Evolutionary conservation across 2,329 filamentous ascomycete species (phyloP).

Genomic region (Pseudocercospora crystallina): DNA sequence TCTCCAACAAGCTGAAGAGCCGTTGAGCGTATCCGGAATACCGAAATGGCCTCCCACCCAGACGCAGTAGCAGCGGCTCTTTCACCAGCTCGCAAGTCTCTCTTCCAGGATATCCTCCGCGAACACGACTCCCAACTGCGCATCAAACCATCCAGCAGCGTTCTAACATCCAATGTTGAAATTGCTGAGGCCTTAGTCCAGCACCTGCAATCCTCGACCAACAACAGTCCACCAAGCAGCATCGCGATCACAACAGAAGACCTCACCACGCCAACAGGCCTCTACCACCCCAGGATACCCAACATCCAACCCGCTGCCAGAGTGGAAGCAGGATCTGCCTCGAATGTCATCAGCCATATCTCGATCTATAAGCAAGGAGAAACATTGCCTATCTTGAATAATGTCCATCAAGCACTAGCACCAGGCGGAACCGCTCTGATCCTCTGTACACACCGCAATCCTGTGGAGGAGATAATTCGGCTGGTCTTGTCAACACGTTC

Average conservation of each 20-base stretch:
- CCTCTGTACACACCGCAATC: slow-evolving; percentile 6
- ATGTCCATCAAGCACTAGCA: slow-evolving; percentile 10
- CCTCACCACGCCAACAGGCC: not conserved
- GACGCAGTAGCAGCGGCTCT: slow-evolving; percentile 7
- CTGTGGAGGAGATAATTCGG: slow-evolving; percentile 1
- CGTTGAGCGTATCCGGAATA: not conserved
- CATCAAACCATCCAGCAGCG: slow-evolving; percentile 5
- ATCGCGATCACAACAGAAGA: not conserved
- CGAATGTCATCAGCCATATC: slow-evolving; percentile 9
- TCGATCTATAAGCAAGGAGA: not conserved
- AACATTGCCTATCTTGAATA: slow-evolving; percentile 3
- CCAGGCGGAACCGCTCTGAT: slow-evolving; percentile 12
- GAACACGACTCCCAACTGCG: slow-evolving; percentile 10
- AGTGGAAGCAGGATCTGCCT: not conserved
- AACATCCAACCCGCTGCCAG: not conserved
- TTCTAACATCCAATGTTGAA: slow-evolving; percentile 9
- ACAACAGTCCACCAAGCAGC: slow-evolving; percentile 3
- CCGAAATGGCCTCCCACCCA: slow-evolving; percentile 4
- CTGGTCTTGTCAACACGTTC: too few species aligned
- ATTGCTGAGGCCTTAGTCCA: slow-evolving; percentile 11
- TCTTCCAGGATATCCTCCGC: slow-evolving; percentile 7
- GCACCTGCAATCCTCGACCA: slow-evolving; percentile 7
- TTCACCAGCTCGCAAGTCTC: slow-evolving; percentile 8
- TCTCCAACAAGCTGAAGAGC: too few species aligned
- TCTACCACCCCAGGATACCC: not conserved